phyloP scores from a whole-genome alignment of 768 basidiomycete genomes.

The Royoungia palumana region DNA sequence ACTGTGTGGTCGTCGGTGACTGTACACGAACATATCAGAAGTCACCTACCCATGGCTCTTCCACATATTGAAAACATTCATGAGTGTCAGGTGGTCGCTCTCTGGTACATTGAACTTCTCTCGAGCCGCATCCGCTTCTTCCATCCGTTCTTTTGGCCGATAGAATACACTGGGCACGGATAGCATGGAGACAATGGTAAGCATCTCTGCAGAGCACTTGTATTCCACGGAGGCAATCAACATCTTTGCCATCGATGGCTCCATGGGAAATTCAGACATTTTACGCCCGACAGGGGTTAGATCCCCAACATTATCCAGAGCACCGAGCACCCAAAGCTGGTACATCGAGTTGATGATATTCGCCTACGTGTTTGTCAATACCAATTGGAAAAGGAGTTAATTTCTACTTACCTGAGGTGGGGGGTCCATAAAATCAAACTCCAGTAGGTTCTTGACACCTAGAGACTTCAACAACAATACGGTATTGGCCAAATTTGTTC shows the following conservation, averaged over 20 bases:
- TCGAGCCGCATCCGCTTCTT: slow-evolving; percentile 94
- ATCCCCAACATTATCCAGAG: slow-evolving; percentile 96
- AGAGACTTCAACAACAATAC: slow-evolving; percentile 92
- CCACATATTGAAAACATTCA: slow-evolving; percentile 99
- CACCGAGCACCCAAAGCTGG: slow-evolving; percentile 98
- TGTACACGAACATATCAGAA: background rate
- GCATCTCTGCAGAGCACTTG: slow-evolving; percentile 90
- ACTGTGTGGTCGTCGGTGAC: slow-evolving; percentile 36
- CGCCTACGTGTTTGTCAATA: slow-evolving; percentile 45
- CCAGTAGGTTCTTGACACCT: slow-evolving; percentile 94
- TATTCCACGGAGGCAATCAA: slow-evolving; percentile 88
- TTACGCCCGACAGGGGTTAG: slow-evolving; percentile 88
- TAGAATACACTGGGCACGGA: slow-evolving; percentile 98
- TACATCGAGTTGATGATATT: slow-evolving; percentile 99
- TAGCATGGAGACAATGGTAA: slow-evolving; percentile 98
- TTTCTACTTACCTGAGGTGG: slow-evolving; percentile 77
- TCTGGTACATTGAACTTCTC: slow-evolving; percentile 99
- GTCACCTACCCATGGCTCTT: slow-evolving; percentile 81
- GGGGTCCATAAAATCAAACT: slow-evolving; percentile 99
- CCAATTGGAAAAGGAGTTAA: background rate
- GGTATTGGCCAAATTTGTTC: slow-evolving; percentile 96
- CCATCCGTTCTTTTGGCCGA: slow-evolving; percentile 93
- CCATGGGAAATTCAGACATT: slow-evolving; percentile 99
- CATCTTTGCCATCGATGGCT: slow-evolving; percentile 99
- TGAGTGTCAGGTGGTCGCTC: slow-evolving; percentile 91